Percentiles rank a stretch among this genome's conserved stretches.
Evolutionary conservation across 1,284 basidiomycete species (phyloP).

Genomic region (Puccinia brachypodii): DNA sequence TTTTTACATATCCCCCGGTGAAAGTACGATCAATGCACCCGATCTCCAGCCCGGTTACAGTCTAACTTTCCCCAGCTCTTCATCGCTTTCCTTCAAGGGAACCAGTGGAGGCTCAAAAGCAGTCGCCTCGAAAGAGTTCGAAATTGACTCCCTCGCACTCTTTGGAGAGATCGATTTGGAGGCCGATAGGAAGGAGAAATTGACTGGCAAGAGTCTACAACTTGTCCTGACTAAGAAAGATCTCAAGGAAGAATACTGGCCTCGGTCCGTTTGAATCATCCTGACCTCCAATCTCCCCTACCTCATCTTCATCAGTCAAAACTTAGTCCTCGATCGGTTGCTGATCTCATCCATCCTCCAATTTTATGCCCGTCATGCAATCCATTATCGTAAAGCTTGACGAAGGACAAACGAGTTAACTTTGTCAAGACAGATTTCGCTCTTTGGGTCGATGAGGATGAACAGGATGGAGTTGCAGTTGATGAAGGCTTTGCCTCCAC

Average conservation of each 20-base stretch:
- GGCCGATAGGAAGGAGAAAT: constrained; percentile 1
- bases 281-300: neutral
- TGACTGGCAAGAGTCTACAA: constrained; percentile 36
- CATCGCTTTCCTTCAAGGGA: constrained; percentile 37
- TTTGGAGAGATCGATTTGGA: constrained; percentile 34
- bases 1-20: neutral
- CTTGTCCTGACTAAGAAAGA: constrained; percentile 30
- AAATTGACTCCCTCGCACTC: constrained; percentile 22
- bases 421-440: constrained; percentile 47
- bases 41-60: constrained; percentile 32
- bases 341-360: neutral
- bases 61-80: constrained; percentile 28
- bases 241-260: constrained; percentile 35
- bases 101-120: constrained; percentile 12
- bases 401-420: constrained; percentile 45
- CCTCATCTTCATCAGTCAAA: neutral
- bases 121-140: neutral
- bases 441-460: constrained; percentile 46
- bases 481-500: constrained; percentile 42
- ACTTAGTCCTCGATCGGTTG: no score
- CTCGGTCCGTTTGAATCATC: constrained; percentile 28
- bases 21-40: constrained; percentile 39
- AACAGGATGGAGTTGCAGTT: constrained; percentile 25
- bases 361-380: neutral
- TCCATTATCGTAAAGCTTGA: constrained; percentile 11